Base-by-base conservation (phyloP, 1,284 basidiomycete species). In the Cryptococcus sp. region DNA sequence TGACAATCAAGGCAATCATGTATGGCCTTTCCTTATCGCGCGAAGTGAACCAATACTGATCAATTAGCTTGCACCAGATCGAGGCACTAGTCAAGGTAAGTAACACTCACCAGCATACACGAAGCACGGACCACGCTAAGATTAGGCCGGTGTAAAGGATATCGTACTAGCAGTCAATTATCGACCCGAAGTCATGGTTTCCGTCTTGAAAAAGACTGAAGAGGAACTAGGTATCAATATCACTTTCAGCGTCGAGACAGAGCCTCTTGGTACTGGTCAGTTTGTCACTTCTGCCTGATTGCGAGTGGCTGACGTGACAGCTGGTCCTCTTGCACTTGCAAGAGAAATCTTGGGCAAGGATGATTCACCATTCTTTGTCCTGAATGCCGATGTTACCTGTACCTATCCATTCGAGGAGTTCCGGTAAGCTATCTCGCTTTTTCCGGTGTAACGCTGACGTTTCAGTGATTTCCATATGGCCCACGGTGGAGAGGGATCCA, bases 301-400 rank as follows among this genome's bases (percentile, higher is more conserved):
- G 5, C 4, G 28, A 28, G 28, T 49, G 9, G 23, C 44, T 55
- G 45, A 50, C 34, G 19, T 5, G 10, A 19, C 61, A 79, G 79
- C 79, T 59, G 79, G 79, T 52, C 79, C 79, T 41, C 75, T 80
- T 21, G 78, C 78, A 40, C 75, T 80, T 46, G 79, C 79, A 7
- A 68, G 75, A 21, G 77, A 79, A 32, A 77, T 79, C 54, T 71
- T 80, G 41, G 78, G 76, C 63, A 79, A 79, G 66, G 78, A 80
- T 61, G 78, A 79, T 61, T 75, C 76, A 23, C 78, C 78, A 22
- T 80, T 80, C 77, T 80, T 80, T 52, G 79, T 80, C 47, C 74
- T 80, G 65, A 80, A 80, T 74, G 78, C 78, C 37, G 79, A 80
- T 58, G 78, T 79, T 47, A 80, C 77, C 57, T 80, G 79, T 70